A percentile compares a stretch with the other conserved stretches of the same genome.
These are phyloP conservation scores for Metschnikowia cubensis DNA, from an alignment of 805 yeast species.

Conservation along the genomic window DNA sequence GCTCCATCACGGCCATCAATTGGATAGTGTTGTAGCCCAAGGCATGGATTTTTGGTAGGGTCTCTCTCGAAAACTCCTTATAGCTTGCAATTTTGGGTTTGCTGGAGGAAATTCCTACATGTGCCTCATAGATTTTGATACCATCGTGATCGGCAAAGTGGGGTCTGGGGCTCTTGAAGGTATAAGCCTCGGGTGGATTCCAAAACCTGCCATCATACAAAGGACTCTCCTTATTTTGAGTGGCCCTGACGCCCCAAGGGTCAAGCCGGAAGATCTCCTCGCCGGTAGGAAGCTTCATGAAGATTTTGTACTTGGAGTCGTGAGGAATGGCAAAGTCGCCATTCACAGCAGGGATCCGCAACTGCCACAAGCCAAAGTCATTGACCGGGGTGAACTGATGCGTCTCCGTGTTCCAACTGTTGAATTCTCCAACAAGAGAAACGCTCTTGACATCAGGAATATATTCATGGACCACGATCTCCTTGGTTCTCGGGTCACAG, in stretches of 20 bases:
- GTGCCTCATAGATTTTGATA: constrained; percentile 88
- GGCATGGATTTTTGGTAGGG: constrained; percentile 78
- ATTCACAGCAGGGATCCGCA: constrained; percentile 52
- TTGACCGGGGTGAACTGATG: constrained; percentile 54
- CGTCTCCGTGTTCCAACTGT: constrained; percentile 63
- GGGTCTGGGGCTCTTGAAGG: constrained; percentile 66
- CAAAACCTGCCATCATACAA: constrained; percentile 87
- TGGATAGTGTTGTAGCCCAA: constrained; percentile 92
- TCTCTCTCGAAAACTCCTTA: constrained; percentile 73
- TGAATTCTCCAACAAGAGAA: constrained; percentile 87
- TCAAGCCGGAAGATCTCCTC: constrained; percentile 76
- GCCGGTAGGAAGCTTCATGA: constrained; percentile 62
- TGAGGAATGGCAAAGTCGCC: constrained; percentile 72
- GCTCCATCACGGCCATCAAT: constrained; percentile 98
- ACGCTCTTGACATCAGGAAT: constrained; percentile 83
- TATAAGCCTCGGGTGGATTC: constrained; percentile 64
- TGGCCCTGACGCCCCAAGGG: constrained; percentile 84
- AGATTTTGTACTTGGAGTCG: constrained; percentile 71
- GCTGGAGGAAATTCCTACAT: constrained; percentile 89
- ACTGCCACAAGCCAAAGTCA: constrained; percentile 66
- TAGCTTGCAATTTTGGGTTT: constrained; percentile 83
- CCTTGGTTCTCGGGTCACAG: constrained; percentile 46
- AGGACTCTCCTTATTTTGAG: constrained; percentile 53
- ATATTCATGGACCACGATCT: constrained; percentile 72
- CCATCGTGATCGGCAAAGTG: constrained; percentile 36